Percentiles rank a stretch among this genome's conserved stretches.
These are phyloP conservation scores for Scutellaria baicalensis DNA, from an alignment of 257 asterid species.

Conservation along the genomic window DNA sequence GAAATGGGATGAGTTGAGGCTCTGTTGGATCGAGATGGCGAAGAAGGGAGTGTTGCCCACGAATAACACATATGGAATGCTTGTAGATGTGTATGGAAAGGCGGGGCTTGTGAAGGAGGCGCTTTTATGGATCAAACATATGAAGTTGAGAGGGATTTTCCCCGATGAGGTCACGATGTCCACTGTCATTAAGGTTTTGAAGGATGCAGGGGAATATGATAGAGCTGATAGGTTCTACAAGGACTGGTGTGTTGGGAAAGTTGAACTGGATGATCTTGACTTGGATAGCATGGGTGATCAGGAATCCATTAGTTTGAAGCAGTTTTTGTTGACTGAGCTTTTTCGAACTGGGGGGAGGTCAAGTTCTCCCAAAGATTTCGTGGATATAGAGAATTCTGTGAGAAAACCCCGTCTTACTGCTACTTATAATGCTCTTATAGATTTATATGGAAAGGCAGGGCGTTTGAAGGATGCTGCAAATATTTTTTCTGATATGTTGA, in stretches of 20 bases:
- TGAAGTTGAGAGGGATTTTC: conserved; percentile 73
- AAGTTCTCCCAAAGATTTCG: conserved; percentile 14
- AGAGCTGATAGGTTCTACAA: conserved; percentile 64
- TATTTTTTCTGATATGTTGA: conserved; percentile 75
- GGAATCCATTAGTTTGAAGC: conserved; percentile 61
- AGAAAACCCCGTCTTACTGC: conserved; percentile 58
- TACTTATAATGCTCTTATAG: conserved; percentile 83
- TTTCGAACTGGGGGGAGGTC: conserved; percentile 70
- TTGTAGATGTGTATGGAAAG: conserved; percentile 91
- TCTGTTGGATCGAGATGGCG: conserved; percentile 95
- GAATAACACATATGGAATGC: conserved; percentile 85
- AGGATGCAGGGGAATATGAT: conserved; percentile 72
- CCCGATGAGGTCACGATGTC: conserved; percentile 96
- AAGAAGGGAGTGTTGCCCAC: conserved; percentile 58
- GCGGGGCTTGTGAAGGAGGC: conserved; percentile 87
- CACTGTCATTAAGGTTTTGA: conserved; percentile 74
- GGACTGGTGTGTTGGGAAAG: conserved; percentile 72
- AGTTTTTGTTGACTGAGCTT: conserved; percentile 75
- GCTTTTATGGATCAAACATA: conserved; percentile 84
- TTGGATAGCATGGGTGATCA: conserved; percentile 49
- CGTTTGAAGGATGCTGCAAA: conserved; percentile 73
- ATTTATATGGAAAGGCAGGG: conserved; percentile 90
- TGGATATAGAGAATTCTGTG: conserved; percentile 26
- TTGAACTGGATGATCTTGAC: conserved; percentile 66
- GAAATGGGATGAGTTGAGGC: conserved; percentile 93